A percentile compares a stretch with the other conserved stretches of the same genome.
phyloP scores from a whole-genome alignment of 2,329 filamentous ascomycete genomes.

The Botryotinia convoluta region DNA sequence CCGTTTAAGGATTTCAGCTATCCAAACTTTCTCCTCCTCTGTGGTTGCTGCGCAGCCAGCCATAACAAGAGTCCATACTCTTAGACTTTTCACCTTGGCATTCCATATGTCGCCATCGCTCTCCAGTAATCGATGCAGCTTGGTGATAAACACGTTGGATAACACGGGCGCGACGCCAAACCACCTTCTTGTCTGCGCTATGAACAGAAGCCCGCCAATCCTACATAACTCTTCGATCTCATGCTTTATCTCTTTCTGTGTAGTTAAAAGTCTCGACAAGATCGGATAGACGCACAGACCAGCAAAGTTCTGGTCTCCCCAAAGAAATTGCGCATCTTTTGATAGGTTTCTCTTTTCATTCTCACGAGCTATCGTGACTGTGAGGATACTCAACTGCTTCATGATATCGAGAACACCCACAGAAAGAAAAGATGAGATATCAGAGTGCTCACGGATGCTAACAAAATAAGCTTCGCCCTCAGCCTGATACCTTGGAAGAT shows the following conservation, averaged over 20 bases:
- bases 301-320: background rate
- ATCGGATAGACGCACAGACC: slow-evolving; percentile 13
- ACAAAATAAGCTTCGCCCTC: background rate
- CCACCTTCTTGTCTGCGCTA: background rate
- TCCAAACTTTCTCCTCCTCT: background rate
- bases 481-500: background rate
- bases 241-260: background rate
- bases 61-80: slow-evolving; percentile 1
- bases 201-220: background rate
- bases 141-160: background rate
- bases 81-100: background rate
- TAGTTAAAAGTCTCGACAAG: background rate
- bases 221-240: background rate
- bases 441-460: background rate
- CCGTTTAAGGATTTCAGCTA: background rate
- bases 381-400: background rate
- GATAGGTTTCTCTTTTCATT: background rate
- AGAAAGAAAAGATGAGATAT: background rate
- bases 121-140: background rate
- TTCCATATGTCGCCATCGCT: background rate
- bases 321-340: background rate
- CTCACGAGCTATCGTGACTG: background rate
- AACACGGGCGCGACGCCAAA: background rate
- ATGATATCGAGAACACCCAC: background rate
- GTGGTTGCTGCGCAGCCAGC: background rate